Base-by-base conservation (phyloP, 805 yeast genomes). In the Lipomyces sp. region DNA sequence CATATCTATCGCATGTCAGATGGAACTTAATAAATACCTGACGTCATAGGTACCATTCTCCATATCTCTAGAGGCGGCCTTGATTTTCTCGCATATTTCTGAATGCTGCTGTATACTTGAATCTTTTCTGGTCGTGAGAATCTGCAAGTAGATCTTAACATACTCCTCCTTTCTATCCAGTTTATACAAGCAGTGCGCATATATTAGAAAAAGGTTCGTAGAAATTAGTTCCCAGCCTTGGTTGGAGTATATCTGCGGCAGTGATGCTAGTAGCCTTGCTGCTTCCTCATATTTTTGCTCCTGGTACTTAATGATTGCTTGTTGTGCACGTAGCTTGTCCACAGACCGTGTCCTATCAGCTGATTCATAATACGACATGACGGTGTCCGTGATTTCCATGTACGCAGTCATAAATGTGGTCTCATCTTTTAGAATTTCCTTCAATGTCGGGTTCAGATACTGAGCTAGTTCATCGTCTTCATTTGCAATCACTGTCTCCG, bases 181-280 rank as follows among this genome's bases (percentile, higher is more conserved):
- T 50, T 66, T 71, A 70, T 56, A 71, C 48, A 92, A 80, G 72
- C 97, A 91, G 51, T 86, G 86, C 35, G 90, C 82, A 73, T 88
- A 92, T 0, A 87, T 80, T 70, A 85, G 86, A 50, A 91, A 80
- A 18, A 94, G 77, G n/a, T 83, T 77, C 4, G 86, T 82, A 0
- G 96, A 90, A 73, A 92, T 85, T 56, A 79, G 76, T 60, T 84
- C 84, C 98, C 98, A 93, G 1, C 92, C 91, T 57, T 87, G 85
- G 24, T 82, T 77, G 6, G 84, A 82, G 73, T 90, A 92, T 63
- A 86, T 86, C 50, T 84, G 86, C 57, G 90, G 90, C 2, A 95
- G 87, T 7, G 87, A 85, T 50, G 86, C 85, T 11, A 94, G 79
- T 2, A 90, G 85, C 4, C 83, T 79, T 15, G 86, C 83, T 0